Conservation (phyloP, 805 yeast genomes). For the Kodamaea hsintzibuensis region DNA sequence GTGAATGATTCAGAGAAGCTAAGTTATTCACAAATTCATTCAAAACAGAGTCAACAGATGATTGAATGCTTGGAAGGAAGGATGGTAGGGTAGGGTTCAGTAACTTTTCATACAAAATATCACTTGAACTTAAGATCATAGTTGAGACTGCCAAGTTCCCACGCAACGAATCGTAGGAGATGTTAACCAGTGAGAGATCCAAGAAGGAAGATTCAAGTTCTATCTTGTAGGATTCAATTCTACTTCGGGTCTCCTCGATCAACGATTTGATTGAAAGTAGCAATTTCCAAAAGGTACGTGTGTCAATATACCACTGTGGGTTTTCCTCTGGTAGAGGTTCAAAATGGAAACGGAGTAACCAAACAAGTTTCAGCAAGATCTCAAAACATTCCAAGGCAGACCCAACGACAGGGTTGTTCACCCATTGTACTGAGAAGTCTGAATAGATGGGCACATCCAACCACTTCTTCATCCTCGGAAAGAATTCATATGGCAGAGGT, state of each 20-base stretch:
- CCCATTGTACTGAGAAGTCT: constrained; percentile 39
- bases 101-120: constrained; percentile 14
- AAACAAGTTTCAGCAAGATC: constrained; percentile 36
- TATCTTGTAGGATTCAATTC: constrained; percentile 6
- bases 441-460: constrained; percentile 36
- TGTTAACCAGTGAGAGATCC: background rate
- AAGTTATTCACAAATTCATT: constrained; percentile 8
- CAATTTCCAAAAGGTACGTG: constrained; percentile 12
- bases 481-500: constrained; percentile 46
- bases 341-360: constrained; percentile 28
- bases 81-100: constrained; percentile 14
- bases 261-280: constrained; percentile 9
- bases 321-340: constrained; percentile 3
- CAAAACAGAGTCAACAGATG: constrained; percentile 5
- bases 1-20: constrained; percentile 8
- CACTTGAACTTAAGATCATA: constrained; percentile 11
- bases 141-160: constrained; percentile 15
- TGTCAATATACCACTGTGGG: constrained; percentile 9
- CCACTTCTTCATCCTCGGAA: constrained; percentile 26
- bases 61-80: constrained; percentile 10
- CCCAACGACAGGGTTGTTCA: constrained; percentile 45
- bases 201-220: constrained; percentile 3
- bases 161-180: constrained; percentile 11
- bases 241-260: constrained; percentile 4
- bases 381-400: constrained; percentile 39